Conservation (phyloP, 345 rosid genomes). For the Rhizophora mangle region DNA sequence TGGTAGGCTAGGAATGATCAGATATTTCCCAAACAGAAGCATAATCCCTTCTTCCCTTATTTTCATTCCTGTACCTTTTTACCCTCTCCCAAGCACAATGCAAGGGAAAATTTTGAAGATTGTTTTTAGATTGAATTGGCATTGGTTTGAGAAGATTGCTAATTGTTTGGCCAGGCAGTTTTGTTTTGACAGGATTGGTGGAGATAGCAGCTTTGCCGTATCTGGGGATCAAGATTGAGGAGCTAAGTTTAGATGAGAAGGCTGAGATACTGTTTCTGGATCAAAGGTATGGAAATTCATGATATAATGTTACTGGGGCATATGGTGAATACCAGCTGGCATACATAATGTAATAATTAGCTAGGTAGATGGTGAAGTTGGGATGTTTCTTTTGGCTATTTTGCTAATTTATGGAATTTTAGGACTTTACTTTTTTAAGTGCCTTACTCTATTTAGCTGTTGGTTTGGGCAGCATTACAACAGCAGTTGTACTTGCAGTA, state of each 20-base stretch:
- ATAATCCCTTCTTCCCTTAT: too few relatives aligned
- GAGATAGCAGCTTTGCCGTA: slow-evolving; percentile 59
- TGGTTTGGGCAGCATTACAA: slow-evolving; percentile 56
- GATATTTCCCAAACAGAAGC: too few relatives aligned
- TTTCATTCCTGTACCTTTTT: background rate
- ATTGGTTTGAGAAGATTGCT: slow-evolving; percentile 22
- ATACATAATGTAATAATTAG: too few relatives aligned
- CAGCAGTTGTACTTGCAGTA: slow-evolving; percentile 72
- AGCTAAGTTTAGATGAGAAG: slow-evolving; percentile 76
- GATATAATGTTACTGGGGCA: background rate
- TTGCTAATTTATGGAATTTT: too few relatives aligned
- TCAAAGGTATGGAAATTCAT: slow-evolving; percentile 53
- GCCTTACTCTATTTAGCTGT: slow-evolving; percentile 11
- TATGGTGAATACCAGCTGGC: background rate
- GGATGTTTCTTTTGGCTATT: too few relatives aligned
- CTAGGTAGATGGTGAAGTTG: too few relatives aligned
- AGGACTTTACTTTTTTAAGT: background rate
- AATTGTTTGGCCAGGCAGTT: slow-evolving; percentile 78
- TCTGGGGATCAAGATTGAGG: slow-evolving; percentile 57
- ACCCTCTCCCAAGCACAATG: background rate
- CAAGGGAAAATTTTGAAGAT: background rate
- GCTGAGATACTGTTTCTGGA: slow-evolving; percentile 74
- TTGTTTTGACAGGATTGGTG: slow-evolving; percentile 82
- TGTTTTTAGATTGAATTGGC: background rate
- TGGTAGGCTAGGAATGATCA: too few relatives aligned